These are phyloP conservation scores for Coemansia sp. DNA, from an alignment of 192 early-diverging fungal genomes.

Conservation along the genomic window DNA sequence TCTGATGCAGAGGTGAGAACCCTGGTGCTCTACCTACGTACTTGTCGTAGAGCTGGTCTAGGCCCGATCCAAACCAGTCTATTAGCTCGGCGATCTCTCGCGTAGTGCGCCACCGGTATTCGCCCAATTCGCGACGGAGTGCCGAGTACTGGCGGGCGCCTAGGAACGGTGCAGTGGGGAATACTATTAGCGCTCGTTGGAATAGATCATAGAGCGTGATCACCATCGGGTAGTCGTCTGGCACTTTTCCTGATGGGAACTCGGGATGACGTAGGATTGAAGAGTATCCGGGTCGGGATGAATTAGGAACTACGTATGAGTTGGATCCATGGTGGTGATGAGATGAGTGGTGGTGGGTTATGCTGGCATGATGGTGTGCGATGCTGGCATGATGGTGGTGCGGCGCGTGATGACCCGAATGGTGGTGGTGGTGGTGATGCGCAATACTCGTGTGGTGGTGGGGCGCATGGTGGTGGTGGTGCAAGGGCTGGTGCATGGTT, in stretches of 20 bases:
- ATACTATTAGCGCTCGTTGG: slow-evolving; percentile 54
- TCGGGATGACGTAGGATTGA: slow-evolving; percentile 35
- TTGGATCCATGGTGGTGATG: slow-evolving; percentile 16
- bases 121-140: slow-evolving; percentile 54
- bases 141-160: slow-evolving; percentile 62
- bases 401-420: slow-evolving; percentile 19
- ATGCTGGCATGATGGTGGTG: slow-evolving; percentile 18
- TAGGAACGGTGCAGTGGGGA: slow-evolving; percentile 62
- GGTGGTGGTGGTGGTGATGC: slow-evolving; percentile 31
- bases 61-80: slow-evolving; percentile 66
- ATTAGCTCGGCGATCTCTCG: slow-evolving; percentile 62
- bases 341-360: slow-evolving; percentile 8
- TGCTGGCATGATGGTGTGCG: slow-evolving; percentile 22
- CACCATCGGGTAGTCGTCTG: slow-evolving; percentile 27
- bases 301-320: slow-evolving; percentile 28
- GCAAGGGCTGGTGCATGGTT: slow-evolving; percentile 13
- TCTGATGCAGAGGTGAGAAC: slow-evolving; percentile 22
- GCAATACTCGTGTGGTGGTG: slow-evolving; percentile 14
- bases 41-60: slow-evolving; percentile 63
- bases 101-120: slow-evolving; percentile 72
- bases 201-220: slow-evolving; percentile 38
- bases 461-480: slow-evolving; percentile 6
- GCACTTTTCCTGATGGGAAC: slow-evolving; percentile 13
- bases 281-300: slow-evolving; percentile 37
- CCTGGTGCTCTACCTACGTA: slow-evolving; percentile 20